Conservation (phyloP, 169 alveolate genomes). For the Eimeria maxima region DNA sequence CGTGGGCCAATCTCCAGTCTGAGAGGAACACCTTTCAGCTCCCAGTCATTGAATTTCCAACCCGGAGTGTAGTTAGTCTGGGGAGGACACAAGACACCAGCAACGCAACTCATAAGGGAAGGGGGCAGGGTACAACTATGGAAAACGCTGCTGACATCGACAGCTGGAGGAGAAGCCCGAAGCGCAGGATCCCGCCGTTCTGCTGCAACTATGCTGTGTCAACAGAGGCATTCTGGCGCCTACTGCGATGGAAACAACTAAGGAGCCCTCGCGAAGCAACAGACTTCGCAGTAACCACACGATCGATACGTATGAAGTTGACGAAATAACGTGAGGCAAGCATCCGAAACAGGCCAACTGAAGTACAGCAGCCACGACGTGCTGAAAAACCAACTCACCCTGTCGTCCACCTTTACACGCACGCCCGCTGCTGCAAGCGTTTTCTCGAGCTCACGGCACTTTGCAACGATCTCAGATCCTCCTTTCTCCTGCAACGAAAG, state of each 20-base stretch:
- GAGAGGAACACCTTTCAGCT: constrained; percentile 99
- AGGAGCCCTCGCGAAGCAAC: neutral
- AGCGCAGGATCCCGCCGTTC: neutral
- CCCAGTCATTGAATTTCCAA: constrained; percentile 99
- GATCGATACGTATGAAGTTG: too few species aligned
- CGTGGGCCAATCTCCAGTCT: constrained; percentile 99
- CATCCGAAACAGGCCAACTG: neutral
- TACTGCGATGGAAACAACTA: neutral
- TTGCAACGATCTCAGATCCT: constrained; percentile 81
- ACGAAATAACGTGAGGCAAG: neutral
- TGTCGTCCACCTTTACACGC: constrained; percentile 85
- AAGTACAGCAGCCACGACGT: neutral
- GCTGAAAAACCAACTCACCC: constrained; percentile 53
- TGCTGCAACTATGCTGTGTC: neutral
- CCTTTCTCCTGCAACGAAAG: constrained; percentile 77
- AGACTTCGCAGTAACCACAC: neutral
- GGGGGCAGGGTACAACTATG: neutral
- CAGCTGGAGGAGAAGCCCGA: neutral
- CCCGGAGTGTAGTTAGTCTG: constrained; percentile 99
- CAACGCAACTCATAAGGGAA: neutral
- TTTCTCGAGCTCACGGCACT: constrained; percentile 83
- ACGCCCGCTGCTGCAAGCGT: constrained; percentile 82
- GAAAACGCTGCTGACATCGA: neutral
- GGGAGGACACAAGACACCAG: neutral
- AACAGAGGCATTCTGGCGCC: neutral